Evolutionary conservation across 164 flowering plant genomes (phyloP), one percentile per base, ranked within the genome.

Genomic region (Umbilicus rupestris): DNA sequence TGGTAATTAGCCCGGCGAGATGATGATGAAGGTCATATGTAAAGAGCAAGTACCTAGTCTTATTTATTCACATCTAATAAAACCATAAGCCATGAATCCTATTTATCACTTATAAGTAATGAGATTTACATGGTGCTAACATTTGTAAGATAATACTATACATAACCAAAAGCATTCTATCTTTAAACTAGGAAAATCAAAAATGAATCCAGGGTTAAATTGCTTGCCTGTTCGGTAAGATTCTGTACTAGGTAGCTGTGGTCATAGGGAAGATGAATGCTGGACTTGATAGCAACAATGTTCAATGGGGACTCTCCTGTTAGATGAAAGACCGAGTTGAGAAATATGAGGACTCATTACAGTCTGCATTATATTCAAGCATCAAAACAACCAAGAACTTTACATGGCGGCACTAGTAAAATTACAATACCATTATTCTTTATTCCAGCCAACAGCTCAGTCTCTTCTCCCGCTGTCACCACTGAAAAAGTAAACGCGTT

Each of bases 361-460:
- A 66, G 11, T 19, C 12, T 3, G 12, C 31, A 29, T 12, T 22
- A n/a, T 15, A 17, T 35, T 66, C 59, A 63, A 1, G 3, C 35
- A 10, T 28, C 14, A 19, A 20, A 3, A 46, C 47, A 39, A 26
- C 4, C 12, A 66, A 39, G 39, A 64, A 41, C 11, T 19, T 31
- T 24, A 19, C n/a, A 11, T 37, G 33, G 22, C 3, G n/a, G n/a
- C 22, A 22, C 57, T 20, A 26, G 10, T 3, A 17, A 41, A 58
- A 30, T 9, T 41, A 44, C 47, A 10, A 74, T 85, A 92, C 99
- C 99, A 68, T 81, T 87, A 70, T 95, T 89, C 72, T 82, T 88
- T 71, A 95, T 37, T 50, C 97, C 99, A 73, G 88, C 96, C 3
- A 95, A 77, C 19, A 95, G 75, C 65, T 92, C 92, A 68, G 88